Evolutionary conservation across 306 rosid species (phyloP), one percentile per base, ranked within the genome.

Genomic region (Chamaecrista fasciculata): DNA sequence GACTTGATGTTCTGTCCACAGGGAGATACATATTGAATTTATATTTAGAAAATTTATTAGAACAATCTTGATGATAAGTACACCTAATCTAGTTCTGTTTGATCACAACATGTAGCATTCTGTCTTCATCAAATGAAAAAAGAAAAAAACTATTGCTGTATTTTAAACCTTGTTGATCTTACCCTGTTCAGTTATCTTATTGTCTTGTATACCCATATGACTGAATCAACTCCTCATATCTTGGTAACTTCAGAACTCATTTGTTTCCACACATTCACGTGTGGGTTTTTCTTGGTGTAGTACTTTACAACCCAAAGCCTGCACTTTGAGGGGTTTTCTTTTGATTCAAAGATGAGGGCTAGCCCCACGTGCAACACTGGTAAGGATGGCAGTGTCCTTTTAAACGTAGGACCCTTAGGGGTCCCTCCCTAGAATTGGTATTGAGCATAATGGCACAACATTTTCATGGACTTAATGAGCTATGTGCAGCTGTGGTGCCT

Each of bases 1-100:
- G 94, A 43, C 99, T 94, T 34, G 96, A 91, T 70, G 99, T 94
- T 79, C 78, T 94, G 83, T 88, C 97, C 75, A 88, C 97, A 0
- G 96, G 97, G 37, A 88, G 98, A 87, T 88, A 94, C 77, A 78
- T 90, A 47, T 83, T 94, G 62, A 94, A 94, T 66, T 76, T 94
- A 33, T 89, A 90, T 71, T 82, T 94, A 23, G 91, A 85, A 76
- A 88, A 67, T 71, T 78, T 94, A 62, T 80, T 90, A 70, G 89
- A 94, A 70, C 87, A 94, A 62, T 88, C 98, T 76, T 94, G 85
- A 90, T 75, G 44, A 90, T 75, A 37, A 21, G 25, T 52, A 15
- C 49, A n/a, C 70, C 6, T 56, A 31, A 44, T 66, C 47, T 24
- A 20, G 11, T 47, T 55, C 34, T 44, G 52, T 77, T 60, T 58